Conservation (phyloP, 1,284 basidiomycete species). For the Lentinula novae-zelandiae region DNA sequence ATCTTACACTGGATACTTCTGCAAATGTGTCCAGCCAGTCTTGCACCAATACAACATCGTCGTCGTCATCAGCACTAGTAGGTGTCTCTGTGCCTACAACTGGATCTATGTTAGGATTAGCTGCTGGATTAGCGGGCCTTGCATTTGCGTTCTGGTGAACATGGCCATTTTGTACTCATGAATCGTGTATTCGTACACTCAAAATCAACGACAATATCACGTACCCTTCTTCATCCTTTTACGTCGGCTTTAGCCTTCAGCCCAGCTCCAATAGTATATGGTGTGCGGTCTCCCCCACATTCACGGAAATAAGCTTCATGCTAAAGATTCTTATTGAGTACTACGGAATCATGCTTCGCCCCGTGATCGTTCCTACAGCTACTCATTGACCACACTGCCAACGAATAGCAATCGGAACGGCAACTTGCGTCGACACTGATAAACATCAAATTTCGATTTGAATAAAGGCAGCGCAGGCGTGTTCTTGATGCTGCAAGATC, state of each 20-base stretch:
- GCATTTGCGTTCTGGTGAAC: slow-evolving; percentile 1
- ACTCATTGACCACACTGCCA: too few relatives aligned
- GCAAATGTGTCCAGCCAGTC: slow-evolving; percentile 34
- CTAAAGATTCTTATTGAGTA: too few relatives aligned
- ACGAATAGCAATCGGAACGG: too few relatives aligned
- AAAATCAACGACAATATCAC: not conserved
- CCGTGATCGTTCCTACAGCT: too few relatives aligned
- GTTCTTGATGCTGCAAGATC: not conserved
- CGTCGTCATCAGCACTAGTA: not conserved
- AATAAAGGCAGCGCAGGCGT: not conserved
- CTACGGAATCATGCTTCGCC: too few relatives aligned
- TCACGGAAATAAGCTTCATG: too few relatives aligned
- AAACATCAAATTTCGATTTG: not conserved
- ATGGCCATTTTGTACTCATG: too few relatives aligned
- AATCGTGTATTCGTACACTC: not conserved
- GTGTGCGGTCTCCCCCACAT: too few relatives aligned
- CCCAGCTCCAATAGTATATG: too few relatives aligned
- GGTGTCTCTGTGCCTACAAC: not conserved
- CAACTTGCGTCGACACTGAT: not conserved
- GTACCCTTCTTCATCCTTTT: not conserved
- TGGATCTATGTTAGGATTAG: slow-evolving; percentile 1
- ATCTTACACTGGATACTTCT: slow-evolving; percentile 54
- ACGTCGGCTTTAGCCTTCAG: too few relatives aligned
- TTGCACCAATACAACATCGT: slow-evolving; percentile 6
- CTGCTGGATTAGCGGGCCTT: not conserved